Base-by-base conservation (phyloP, 495 filamentous ascomycete genomes). In the Penicillium crystallinum region DNA sequence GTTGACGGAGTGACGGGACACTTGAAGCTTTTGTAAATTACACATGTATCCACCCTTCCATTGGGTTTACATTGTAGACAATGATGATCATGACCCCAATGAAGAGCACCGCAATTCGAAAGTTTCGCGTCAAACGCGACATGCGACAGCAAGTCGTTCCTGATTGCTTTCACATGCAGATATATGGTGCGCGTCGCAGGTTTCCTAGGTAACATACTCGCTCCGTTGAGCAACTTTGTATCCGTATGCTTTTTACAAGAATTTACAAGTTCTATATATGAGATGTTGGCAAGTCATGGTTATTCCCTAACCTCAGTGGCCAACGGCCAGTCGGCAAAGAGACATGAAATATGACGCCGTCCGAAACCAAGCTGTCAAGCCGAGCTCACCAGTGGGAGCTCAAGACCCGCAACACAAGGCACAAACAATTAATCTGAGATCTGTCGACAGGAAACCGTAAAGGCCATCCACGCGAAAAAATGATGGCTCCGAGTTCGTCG, bases 361-460 rank as follows among this genome's bases (percentile, higher is more conserved):
- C 76, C 75, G 71, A 70, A 64, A 70, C 73, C 74, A 70, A 70
- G 69, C 38, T 52, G 59, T 78, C 79, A 74, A 80, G 70, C 81
- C 82, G 82, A 87, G 80, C 77, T 85, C 83, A 86, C 73, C 71
- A 74, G 66, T 74, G 81, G 85, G 85, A 91, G 79, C 84, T 85
- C 85, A 86, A 81, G 74, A 74, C 70, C 72, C 64, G 58, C 64
- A 53, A 54, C 62, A 66, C 52, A 61, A 57, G 58, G 67, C 58
- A 65, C 61, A 62, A 62, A 70, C 64, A 61, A 76, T 93, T 80
- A 64, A 65, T 96, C 84, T 95, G 63, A 86, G 83, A 92, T 83
- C 84, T 91, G 90, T 95, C 88, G 87, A 88, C 84, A 77, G 86
- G 90, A 89, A 78, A 90, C 85, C 56, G 50, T 85, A 62, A 62